Base-by-base conservation (phyloP, 192 early-diverging fungal species). In the Backusella tarrabulga region DNA sequence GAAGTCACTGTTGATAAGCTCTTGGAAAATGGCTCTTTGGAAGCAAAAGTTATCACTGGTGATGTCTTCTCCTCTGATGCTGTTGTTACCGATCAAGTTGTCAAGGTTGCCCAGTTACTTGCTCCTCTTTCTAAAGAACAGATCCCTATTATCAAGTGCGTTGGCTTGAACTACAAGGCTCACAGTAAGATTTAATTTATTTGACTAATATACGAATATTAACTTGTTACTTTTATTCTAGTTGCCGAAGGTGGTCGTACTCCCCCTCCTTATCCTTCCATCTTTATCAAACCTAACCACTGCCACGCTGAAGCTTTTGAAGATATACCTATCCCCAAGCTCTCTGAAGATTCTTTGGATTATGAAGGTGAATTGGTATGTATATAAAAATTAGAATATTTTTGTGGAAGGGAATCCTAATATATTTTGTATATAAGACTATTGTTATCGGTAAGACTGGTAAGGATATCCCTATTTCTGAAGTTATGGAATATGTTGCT, bases 401-500 rank as follows among this genome's bases (percentile, higher is more conserved):
- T 12, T 8, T 29, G 2, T 63, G 29, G 56, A 63, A 0, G 12
- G 56, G 9, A 14, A 63, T 63, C 29, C 23, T 63, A 63, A 63
- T 63, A 29, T 63, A 12, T 63, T 40, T 11, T 40, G 8, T 9
- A 56, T 63, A 29, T 14, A 12, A 63, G 15, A 95, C 91, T 50
- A 93, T 97, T 8, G 92, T 99, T 6, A 97, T 99, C 76, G 94
- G 93, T 19, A 92, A 93, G 69, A 77, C 77, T 23, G 96, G 92
- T 5, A 87, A 94, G 6, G 88, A 97, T 81, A 93, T 97, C 77
- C 34, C 67, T n/a, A 88, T 84, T 0, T 76, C 80, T 21, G 80
- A 90, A 19, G 96, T 96, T 6, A 79, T 82, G 23, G 60, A 87
- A 8, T 83, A 96, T 73, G 83, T 96, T 73, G 89, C 87, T 12